Base-by-base conservation (phyloP, 73 alveolate species). In the Paramecium primaurelia region DNA sequence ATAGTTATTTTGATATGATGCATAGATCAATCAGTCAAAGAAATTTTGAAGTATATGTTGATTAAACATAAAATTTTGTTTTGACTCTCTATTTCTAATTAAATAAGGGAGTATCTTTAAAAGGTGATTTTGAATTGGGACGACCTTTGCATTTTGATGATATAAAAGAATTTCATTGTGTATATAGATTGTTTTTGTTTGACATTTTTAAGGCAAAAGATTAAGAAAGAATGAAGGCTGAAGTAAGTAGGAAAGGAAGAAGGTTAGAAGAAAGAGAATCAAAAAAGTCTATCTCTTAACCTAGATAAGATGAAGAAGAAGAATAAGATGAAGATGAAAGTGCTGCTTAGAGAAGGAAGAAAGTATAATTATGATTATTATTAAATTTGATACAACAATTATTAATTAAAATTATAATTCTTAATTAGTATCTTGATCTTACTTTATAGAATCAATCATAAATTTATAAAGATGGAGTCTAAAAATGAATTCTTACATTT, bases 1-100 rank as follows among this genome's bases (percentile, higher is more conserved):
- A 28, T 32, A 26, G 58, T 18, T 71, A 36, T 37, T 75, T 75
- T 40, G 88, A 75, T 40, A 75, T 75, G 88, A 71, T 71, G 86
- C 58, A 71, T 36, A 32, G 86, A 71, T 37, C 88, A 14, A 75
- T 75, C 11, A 37, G 42, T 37, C n/a, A 75, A 37, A 75, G 68
- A 10, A 37, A 75, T 36, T 75, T 34, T 18, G 88, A 75, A 22
- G 88, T 37, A 2, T 37, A 34, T 9, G 86, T 71, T 26, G 86
- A 32, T 71, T 22, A 71, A 71, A 18, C 28, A 2, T 14, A 71
- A 34, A 71, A 28, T 32, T 71, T 71, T 14, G n/a, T 20, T 0
- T 59, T 59, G 25, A 59, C 40, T 59, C 40, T 59, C 16, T 59
- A 59, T 9, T 75, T 75, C n/a, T 11, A 22, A 75, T 8, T 75